Evolutionary conservation across 2,329 filamentous ascomycete species (phyloP).

Genomic region (Pleurostoma richardsiae): DNA sequence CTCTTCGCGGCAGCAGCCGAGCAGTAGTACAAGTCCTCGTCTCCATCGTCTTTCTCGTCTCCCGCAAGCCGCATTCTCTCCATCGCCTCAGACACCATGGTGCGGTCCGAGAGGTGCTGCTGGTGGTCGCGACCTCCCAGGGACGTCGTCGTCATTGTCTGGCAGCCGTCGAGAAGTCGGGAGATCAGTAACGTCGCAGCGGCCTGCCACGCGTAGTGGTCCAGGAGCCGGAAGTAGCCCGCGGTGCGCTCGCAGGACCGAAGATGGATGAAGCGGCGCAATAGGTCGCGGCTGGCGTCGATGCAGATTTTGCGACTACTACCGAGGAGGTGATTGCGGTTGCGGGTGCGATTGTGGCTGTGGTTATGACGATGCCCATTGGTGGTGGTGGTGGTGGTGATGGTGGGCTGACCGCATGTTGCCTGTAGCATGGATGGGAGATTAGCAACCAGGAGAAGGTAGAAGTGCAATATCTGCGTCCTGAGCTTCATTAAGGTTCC

Average conservation of each 20-base stretch:
- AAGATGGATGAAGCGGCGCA: constrained; percentile 3
- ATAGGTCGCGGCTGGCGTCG: constrained; percentile 1
- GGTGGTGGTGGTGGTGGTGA: not conserved
- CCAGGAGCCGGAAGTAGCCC: constrained; percentile 3
- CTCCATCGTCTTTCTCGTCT: constrained; percentile 1
- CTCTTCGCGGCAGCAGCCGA: not conserved
- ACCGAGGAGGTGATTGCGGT: not conserved
- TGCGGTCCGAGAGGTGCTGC: not conserved
- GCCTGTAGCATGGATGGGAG: constrained; percentile 4
- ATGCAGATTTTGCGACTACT: not conserved
- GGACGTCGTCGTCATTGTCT: not conserved
- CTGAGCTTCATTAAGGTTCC: not conserved
- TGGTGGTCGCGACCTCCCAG: not conserved
- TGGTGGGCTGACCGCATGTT: constrained; percentile 1
- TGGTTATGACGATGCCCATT: not conserved
- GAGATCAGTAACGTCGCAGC: constrained; percentile 1
- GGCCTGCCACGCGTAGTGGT: constrained; percentile 1
- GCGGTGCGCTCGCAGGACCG: constrained; percentile 2
- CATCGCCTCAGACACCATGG: constrained; percentile 2
- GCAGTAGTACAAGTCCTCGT: not conserved
- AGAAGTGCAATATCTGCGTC: constrained; percentile 3
- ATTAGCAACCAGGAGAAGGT: constrained; percentile 1
- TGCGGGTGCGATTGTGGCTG: not conserved
- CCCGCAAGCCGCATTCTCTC: constrained; percentile 2
- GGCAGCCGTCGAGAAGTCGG: not conserved